These are phyloP conservation scores for Davidsoniella neocaledoniae DNA, from an alignment of 2,329 filamentous ascomycete species.

Conservation along the genomic window DNA sequence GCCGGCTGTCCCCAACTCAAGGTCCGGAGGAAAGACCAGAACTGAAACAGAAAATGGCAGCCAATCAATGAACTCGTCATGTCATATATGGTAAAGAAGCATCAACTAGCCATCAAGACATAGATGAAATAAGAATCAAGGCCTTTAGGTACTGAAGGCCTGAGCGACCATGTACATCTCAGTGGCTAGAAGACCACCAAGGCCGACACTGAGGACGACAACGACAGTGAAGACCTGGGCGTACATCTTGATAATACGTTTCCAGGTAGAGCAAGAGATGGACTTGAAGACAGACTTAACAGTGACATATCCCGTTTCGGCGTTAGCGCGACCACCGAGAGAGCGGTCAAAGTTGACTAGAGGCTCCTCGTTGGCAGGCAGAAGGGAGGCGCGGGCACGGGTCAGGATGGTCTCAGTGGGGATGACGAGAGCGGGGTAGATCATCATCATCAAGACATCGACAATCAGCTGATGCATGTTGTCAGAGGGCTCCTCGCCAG, in stretches of 20 bases:
- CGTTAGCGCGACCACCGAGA: conserved; percentile 60
- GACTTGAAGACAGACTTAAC: conserved; percentile 64
- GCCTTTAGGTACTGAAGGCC: conserved; percentile 15
- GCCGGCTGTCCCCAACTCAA: no score
- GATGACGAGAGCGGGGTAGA: conserved; percentile 40
- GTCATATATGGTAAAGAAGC: no score
- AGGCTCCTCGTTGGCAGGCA: conserved; percentile 64
- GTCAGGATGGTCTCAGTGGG: conserved; percentile 62
- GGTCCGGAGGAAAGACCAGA: no score
- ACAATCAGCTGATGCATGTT: conserved; percentile 18
- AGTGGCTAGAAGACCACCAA: background rate
- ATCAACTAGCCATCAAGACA: no score
- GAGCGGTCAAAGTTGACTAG: conserved; percentile 84
- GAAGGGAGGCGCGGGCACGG: conserved; percentile 73
- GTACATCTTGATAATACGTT: conserved; percentile 52
- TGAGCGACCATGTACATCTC: no score
- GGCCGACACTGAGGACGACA: conserved; percentile 16
- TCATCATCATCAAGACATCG: conserved; percentile 24
- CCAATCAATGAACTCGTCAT: no score
- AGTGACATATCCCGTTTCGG: conserved; percentile 55
- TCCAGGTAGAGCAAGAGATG: conserved; percentile 55
- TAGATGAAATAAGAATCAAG: no score
- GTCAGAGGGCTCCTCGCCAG: conserved; percentile 19
- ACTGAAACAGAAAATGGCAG: no score
- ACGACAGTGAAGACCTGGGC: conserved; percentile 40